phyloP scores from a whole-genome alignment of 192 early-diverging fungal genomes.

The Umbelopsis vinacea region DNA sequence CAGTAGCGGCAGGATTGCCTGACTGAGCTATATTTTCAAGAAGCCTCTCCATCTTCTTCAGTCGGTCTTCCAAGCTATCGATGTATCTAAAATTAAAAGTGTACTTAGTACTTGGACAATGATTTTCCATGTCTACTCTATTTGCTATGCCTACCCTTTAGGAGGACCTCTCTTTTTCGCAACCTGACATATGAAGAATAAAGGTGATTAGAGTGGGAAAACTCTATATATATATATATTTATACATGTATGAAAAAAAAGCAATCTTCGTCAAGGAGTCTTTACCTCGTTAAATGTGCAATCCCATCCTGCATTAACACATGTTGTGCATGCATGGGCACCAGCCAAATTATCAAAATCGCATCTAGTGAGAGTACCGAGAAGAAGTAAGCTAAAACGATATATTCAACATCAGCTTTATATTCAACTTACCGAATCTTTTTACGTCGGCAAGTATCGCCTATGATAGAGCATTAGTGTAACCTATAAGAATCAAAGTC shows the following conservation, averaged over 20 bases:
- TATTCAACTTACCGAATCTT: slow-evolving; percentile 36
- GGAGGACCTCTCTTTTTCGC: slow-evolving; percentile 40
- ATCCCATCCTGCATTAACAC: slow-evolving; percentile 24
- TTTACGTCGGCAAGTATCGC: slow-evolving; percentile 40
- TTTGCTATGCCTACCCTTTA: slow-evolving; percentile 24
- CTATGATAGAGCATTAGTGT: slow-evolving; percentile 2
- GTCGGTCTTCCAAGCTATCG: slow-evolving; percentile 32
- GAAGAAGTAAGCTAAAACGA: not conserved
- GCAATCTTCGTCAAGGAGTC: not conserved
- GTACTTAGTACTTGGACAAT: not conserved
- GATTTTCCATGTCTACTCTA: too few species aligned
- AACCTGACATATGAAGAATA: slow-evolving; percentile 17
- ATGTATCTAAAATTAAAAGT: slow-evolving; percentile 5
- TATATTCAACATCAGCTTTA: not conserved
- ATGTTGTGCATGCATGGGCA: slow-evolving; percentile 28
- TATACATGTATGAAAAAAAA: too few species aligned
- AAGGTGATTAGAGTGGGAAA: not conserved
- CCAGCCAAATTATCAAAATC: slow-evolving; percentile 28
- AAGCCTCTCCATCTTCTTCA: slow-evolving; percentile 38
- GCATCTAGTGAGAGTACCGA: slow-evolving; percentile 25
- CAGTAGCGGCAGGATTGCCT: slow-evolving; percentile 17
- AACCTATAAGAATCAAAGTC: not conserved
- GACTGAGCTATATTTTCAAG: slow-evolving; percentile 31
- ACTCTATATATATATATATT: too few species aligned
- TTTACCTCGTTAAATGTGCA: slow-evolving; percentile 38